Evolutionary conservation across 306 rosid genomes (phyloP).

Genomic region (Sicyos baderoa): DNA sequence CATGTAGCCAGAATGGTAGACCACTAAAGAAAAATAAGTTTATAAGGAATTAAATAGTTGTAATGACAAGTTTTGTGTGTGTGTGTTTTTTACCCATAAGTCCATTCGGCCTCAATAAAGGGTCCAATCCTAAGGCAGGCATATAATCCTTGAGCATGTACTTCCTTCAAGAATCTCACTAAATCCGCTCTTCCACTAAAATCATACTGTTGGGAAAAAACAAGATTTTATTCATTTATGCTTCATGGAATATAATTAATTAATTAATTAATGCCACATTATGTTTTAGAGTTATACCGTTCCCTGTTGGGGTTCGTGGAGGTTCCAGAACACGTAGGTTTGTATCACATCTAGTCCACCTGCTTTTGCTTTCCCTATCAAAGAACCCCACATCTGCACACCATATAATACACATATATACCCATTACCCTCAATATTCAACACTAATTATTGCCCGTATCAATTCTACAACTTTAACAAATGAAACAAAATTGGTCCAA

Average conservation of each 20-base stretch:
- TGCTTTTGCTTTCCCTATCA: conserved; percentile 65
- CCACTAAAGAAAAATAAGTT: conserved; percentile 48
- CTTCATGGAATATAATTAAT: background rate
- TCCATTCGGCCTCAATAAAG: conserved; percentile 73
- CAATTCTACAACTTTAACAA: too few species aligned
- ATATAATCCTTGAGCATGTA: conserved; percentile 68
- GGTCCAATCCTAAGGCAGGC: conserved; percentile 84
- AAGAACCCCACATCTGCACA: conserved; percentile 70
- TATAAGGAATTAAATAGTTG: background rate
- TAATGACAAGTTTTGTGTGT: background rate
- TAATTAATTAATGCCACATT: background rate
- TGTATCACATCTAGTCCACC: conserved; percentile 80
- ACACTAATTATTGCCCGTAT: too few species aligned
- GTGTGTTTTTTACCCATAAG: conserved; percentile 51
- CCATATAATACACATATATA: too few species aligned
- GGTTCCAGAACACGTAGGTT: conserved; percentile 89
- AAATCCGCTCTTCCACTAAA: conserved; percentile 59
- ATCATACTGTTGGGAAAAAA: conserved; percentile 48
- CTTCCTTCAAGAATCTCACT: conserved; percentile 58
- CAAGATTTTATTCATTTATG: background rate
- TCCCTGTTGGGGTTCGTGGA: conserved; percentile 69
- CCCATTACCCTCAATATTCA: background rate
- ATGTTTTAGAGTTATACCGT: conserved; percentile 27
- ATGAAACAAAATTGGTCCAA: too few species aligned
- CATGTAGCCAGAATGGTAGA: conserved; percentile 72